phyloP scores from a whole-genome alignment of 768 basidiomycete species.

The Boletus rufocinnamomeus region DNA sequence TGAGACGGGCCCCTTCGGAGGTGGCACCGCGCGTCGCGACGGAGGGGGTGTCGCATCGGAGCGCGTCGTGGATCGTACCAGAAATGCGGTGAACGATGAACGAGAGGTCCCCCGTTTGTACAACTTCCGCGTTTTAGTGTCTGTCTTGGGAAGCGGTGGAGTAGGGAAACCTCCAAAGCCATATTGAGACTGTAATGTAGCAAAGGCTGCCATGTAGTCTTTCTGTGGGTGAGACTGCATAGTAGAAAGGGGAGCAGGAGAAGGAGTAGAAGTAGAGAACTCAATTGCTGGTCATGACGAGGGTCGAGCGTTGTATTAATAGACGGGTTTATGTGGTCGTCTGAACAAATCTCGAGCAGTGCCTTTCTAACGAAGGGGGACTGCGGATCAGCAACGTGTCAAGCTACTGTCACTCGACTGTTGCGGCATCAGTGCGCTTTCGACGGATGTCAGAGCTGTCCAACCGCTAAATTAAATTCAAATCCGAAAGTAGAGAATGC shows the following conservation, averaged over 20 bases:
- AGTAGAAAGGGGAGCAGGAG: not conserved
- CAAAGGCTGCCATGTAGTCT: constrained; percentile 26
- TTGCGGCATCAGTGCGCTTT: too few relatives aligned
- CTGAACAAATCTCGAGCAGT: too few relatives aligned
- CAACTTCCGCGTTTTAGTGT: constrained; percentile 14
- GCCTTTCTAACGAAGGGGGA: too few relatives aligned
- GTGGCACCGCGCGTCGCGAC: too few relatives aligned
- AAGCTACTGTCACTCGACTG: too few relatives aligned
- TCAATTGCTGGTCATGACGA: too few relatives aligned
- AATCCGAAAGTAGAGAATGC: too few relatives aligned
- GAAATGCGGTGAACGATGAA: constrained; percentile 17
- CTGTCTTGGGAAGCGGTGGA: not conserved
- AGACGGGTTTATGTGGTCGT: too few relatives aligned
- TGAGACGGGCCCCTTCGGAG: not conserved
- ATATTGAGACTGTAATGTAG: constrained; percentile 20
- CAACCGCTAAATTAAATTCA: too few relatives aligned
- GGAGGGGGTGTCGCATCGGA: not conserved
- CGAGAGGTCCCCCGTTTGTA: constrained; percentile 13
- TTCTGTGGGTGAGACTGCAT: constrained; percentile 14
- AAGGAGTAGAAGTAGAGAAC: not conserved
- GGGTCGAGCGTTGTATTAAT: too few relatives aligned
- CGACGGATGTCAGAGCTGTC: too few relatives aligned
- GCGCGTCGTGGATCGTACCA: constrained; percentile 1
- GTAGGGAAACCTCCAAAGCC: constrained; percentile 11
- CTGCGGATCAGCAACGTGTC: too few relatives aligned